Base-by-base conservation (phyloP, 2,329 filamentous ascomycete genomes). In the Westerdykella aurantiaca region DNA sequence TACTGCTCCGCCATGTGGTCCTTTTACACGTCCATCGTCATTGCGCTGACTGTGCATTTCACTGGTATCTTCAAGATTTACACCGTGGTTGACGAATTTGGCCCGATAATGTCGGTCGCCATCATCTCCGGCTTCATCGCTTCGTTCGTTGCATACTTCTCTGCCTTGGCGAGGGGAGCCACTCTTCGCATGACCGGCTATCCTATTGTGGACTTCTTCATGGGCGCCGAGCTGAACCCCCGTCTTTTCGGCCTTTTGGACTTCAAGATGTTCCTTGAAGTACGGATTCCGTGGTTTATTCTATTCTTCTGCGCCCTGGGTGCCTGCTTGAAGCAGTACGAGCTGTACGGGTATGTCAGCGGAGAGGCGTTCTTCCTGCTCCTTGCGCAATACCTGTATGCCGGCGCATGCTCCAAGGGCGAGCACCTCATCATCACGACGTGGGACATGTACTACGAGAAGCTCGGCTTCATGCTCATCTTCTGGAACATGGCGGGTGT, bases 381-480 rank as follows among this genome's bases (percentile, higher is more conserved):
- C 52, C 83, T 95, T 79, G 90, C 89, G 1, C 88, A 95, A 70
- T 95, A 85, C 70, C 77, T 95, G 37, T 95, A 95, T 61, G 88
- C 88, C 63, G 93, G 94, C 67, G 88, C 89, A 42, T 95, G 89
- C 73, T 82, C 84, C 56, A 95, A 95, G 73, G 90, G 86, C 38
- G 89, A 95, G 70, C 88, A 95, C 70, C 80, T 88, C 64, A 95
- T 95, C 67, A 79, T 88, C 46, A 86, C 86, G 7, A 93, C 88
- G 39, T 95, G 89, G 82, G 89, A 95, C 61, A 95, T 95, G 85
- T 95, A 94, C 75, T 91, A 88, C 59, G 89, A 95, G 76, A 95
- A 95, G 72, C 90, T 87, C 81, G 89, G 89, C 41, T 95, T 95
- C 75, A 95, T 95, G 89, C 80, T 95, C 54, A 94, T 94, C 68